Conservation (phyloP, 1,284 basidiomycete genomes). For the Calocybe gambosa region DNA sequence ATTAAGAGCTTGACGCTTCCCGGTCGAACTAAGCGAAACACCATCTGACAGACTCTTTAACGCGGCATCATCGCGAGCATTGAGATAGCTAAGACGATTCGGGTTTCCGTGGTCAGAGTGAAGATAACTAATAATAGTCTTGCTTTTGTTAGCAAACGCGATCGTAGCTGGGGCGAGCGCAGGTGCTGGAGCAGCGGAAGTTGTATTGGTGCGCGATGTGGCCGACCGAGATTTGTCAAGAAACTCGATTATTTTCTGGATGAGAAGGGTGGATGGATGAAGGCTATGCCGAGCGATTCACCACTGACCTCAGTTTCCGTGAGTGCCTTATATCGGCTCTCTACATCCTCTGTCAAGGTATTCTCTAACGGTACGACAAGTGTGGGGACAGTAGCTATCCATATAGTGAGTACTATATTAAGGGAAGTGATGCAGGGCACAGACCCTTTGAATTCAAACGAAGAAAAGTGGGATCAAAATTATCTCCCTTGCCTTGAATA, state of each 20-base stretch:
- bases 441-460: conserved; percentile 75
- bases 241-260: conserved; percentile 73
- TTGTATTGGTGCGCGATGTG: conserved; percentile 59
- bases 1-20: conserved; percentile 48
- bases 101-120: conserved; percentile 55
- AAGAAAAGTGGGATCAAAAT: conserved; percentile 58
- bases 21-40: conserved; percentile 39
- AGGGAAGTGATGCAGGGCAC: neutral
- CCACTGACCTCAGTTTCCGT: conserved; percentile 63
- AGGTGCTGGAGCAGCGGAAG: conserved; percentile 68
- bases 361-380: conserved; percentile 77
- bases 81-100: conserved; percentile 42
- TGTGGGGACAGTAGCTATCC: conserved; percentile 73
- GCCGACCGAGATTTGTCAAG: conserved; percentile 75
- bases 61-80: conserved; percentile 43
- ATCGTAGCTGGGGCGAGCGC: conserved; percentile 77
- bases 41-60: conserved; percentile 36
- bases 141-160: conserved; percentile 53
- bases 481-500: conserved; percentile 56
- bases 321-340: conserved; percentile 77
- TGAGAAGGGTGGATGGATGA: conserved; percentile 5
- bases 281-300: neutral
- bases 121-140: conserved; percentile 57
- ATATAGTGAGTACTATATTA: neutral
- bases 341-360: conserved; percentile 64